Base-by-base conservation (phyloP, 345 rosid genomes). In the Geranium rotundifolium region DNA sequence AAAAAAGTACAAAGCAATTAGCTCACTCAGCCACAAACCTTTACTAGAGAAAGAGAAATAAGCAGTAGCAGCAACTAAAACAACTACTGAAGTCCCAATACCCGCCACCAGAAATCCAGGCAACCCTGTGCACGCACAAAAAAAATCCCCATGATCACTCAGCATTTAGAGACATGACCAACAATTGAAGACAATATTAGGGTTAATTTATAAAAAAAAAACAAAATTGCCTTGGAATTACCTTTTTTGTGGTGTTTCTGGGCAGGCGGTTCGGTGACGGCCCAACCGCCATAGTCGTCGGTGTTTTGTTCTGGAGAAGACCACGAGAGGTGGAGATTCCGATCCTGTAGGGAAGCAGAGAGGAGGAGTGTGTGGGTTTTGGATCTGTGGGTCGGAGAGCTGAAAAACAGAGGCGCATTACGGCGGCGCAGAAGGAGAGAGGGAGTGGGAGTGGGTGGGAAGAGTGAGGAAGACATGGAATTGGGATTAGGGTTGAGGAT, bases 201-300 rank as follows among this genome's bases (percentile, higher is more conserved):
- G 31, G 19, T 0, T 12, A n/a, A 7, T 7, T 46, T 14, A 46
- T 4, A 6, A 37, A 2, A 59, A 23, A 20, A 34, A 65, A 20
- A 12, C 19, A 19, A 60, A 17, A 84, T 80, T 86, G 79, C 2
- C 27, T 75, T 34, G 10, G 10, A 34, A 34, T 4, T 34, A 34
- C 41, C 41, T 34, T 34, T 76, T 29, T 63, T 69, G 54, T 39
- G 55, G 23, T 3, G 37, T 9, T 34, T 73, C 27, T 50, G 63
- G 17, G 62, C 60, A 64, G 81, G 79, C 41, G 75, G n/a, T 63
- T 82, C 80, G 56, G 65, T 56, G 49, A 79, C 59, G 62, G 81
- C 81, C 98, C 98, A 92, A 3, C 86, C 91, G 52, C 84, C 87
- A 60, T 54, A 85, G 37, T 59, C 66, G 23, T 76, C 72, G 31